These are phyloP conservation scores for Pseudohalonectria lignicola DNA, from an alignment of 2,329 filamentous ascomycete genomes.

Conservation along the genomic window DNA sequence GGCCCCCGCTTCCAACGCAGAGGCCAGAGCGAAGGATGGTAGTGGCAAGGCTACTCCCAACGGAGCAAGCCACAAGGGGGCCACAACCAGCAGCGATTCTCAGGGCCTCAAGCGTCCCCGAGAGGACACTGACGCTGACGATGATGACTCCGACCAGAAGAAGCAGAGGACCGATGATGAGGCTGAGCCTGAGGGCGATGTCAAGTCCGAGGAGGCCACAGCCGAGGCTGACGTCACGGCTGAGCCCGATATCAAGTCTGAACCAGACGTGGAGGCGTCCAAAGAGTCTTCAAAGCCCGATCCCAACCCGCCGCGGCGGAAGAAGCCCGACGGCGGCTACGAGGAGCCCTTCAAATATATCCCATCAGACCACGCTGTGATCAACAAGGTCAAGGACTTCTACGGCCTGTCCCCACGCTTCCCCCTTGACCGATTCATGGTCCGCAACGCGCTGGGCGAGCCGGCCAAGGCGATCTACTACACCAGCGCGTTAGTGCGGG, in stretches of 20 bases:
- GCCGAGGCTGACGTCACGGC: conserved; percentile 7
- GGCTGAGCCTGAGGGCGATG: conserved; percentile 3
- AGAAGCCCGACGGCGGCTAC: conserved; percentile 38
- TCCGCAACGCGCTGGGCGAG: conserved; percentile 81
- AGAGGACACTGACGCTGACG: background rate
- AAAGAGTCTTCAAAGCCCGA: conserved; percentile 8
- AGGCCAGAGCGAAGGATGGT: background rate
- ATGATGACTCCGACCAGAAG: background rate
- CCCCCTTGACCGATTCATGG: conserved; percentile 86
- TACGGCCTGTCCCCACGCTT: conserved; percentile 79
- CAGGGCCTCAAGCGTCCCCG: background rate
- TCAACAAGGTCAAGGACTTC: conserved; percentile 68
- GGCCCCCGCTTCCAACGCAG: conserved; percentile 20
- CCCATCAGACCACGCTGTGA: conserved; percentile 59
- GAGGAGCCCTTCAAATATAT: conserved; percentile 97
- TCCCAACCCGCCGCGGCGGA: conserved; percentile 22
- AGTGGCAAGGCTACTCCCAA: conserved; percentile 9
- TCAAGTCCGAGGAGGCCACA: conserved; percentile 8
- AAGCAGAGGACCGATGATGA: conserved; percentile 1
- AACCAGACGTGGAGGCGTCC: conserved; percentile 6
- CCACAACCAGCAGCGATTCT: conserved; percentile 1
- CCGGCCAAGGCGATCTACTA: conserved; percentile 96
- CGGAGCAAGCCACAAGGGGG: conserved; percentile 4
- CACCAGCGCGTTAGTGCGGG: conserved; percentile 71
- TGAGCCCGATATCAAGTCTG: conserved; percentile 4